Base-by-base conservation (phyloP, 2,329 filamentous ascomycete species). In the Alternaria alternata region DNA sequence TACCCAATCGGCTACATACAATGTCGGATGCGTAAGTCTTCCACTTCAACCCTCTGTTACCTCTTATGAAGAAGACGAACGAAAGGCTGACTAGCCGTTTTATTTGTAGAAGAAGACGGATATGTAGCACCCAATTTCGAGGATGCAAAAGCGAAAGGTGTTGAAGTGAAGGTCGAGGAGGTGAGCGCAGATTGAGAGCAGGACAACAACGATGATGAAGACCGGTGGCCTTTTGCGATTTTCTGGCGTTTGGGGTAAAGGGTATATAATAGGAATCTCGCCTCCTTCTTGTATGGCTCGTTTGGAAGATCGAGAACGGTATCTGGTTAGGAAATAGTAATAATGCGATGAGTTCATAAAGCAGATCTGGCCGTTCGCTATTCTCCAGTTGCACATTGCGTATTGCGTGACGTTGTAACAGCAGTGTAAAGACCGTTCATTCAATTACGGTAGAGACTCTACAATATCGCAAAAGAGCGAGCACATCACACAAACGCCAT, bases 1-100 rank as follows among this genome's bases (percentile, higher is more conserved):
- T 72, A 64, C 66, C 70, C 68, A 7, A 51, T 70, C 1, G 69
- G 68, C 36, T 65, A 64, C 38, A 60, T 66, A n/a, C 69, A 72
- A 56, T 72, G 68, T 54, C 61, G 60, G 18, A 63, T 70, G 55
- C 67, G 67, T 70, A 64, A 54, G 56, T 55, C 28, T 51, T 62
- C 3, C 24, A 1, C 36, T 8, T 14, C 8, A 9, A 5, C 6
- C 39, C 11, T 11, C 20, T 20, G 5, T 11, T 16, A 12, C 39
- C 9, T 41, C 9, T 14, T 5, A 20, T 3, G 7, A 3, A 30
- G 16, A 18, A 18, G 11, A 41, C 7, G n/a, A 11, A 18, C 7
- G n/a, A 26, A 14, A 51, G 9, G 36, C 16, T 30, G 28, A 34
- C 11, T 7, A 2, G 16, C 9, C n/a, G 36, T 18, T 8, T 18